Evolutionary conservation across 2,329 filamentous ascomycete genomes (phyloP), one percentile per base, ranked within the genome.

Genomic region (Exophiala sp.): DNA sequence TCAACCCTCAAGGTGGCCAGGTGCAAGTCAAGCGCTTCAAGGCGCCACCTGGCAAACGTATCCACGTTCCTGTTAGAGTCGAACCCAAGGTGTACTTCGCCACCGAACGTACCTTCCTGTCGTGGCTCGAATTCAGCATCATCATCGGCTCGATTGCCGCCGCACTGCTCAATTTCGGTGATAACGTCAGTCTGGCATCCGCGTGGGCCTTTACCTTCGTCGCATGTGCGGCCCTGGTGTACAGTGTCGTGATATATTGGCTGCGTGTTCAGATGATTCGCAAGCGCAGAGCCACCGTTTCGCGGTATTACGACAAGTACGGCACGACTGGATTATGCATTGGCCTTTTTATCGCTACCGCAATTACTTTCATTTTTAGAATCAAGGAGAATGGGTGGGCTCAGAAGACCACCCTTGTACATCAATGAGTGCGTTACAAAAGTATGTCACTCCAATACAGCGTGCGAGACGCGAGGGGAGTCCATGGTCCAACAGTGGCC

Each of bases 81-180:
- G 94, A 99, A 72, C 94, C 94, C 33, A 99, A 99, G 74, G 94
- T 99, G 47, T 96, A 91, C 71, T 96, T 99, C 68, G 94, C 94
- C 18, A 91, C 91, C 1, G 94, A 99, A 72, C 84, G 94, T 61
- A 99, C 94, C 1, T 99, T 96, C 74, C 80, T 99, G 53, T 89
- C 90, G 59, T 99, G 94, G 91, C 87, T 99, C 65, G 92, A 99
- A 72, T 97, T 95, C 73, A 92, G 88, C 46, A 95, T 97, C 66
- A 91, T 96, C 68, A 85, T 99, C 50, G 90, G 89, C 64, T 87
- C 88, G 24, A 92, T 95, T 64, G 89, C 91, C 10, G 86, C 88
- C 6, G 89, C 89, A 0, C 76, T 95, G 42, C 81, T 95, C 62
- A 91, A 95, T 76, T 90, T 96, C 69, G 83, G 88, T 63, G 73